A percentile compares a stretch with the other conserved stretches of the same genome.
Conservation (phyloP, 2,329 filamentous ascomycete genomes). For the Ophiobolus disseminans region DNA sequence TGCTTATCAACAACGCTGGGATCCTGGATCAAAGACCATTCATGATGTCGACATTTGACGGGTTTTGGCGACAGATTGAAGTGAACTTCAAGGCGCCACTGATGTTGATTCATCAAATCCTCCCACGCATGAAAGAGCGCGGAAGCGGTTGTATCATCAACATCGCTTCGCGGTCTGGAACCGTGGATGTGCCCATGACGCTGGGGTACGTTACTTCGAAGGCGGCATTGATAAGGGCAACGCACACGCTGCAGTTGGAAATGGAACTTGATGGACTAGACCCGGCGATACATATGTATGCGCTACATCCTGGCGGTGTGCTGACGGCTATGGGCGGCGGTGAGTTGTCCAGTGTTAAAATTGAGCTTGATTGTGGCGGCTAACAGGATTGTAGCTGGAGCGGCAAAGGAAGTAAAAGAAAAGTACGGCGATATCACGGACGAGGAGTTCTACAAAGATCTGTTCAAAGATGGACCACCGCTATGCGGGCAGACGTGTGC, state of each 20-base stretch:
- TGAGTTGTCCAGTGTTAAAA: too few species aligned
- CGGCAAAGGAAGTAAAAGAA: constrained; percentile 29
- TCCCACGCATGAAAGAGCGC: constrained; percentile 31
- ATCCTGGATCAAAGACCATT: constrained; percentile 36
- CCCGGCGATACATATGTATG: constrained; percentile 37
- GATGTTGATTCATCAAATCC: constrained; percentile 32
- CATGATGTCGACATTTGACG: constrained; percentile 34
- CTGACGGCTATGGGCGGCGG: constrained; percentile 34
- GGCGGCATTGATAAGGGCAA: constrained; percentile 37
- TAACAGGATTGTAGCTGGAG: constrained; percentile 22
- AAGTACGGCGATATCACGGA: constrained; percentile 39
- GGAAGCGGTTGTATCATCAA: constrained; percentile 42
- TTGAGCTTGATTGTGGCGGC: background rate
- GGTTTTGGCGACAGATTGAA: constrained; percentile 41
- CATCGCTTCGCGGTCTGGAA: constrained; percentile 37
- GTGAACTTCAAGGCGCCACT: constrained; percentile 44
- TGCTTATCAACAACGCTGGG: constrained; percentile 40
- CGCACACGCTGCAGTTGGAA: constrained; percentile 39
- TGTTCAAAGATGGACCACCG: constrained; percentile 37
- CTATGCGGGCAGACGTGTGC: constrained; percentile 43
- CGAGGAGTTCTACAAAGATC: constrained; percentile 30
- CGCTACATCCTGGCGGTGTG: constrained; percentile 43
- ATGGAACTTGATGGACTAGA: constrained; percentile 38
- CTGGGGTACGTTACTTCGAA: constrained; percentile 39
- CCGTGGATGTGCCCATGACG: constrained; percentile 42